Percentiles rank a stretch among this genome's conserved stretches.
These are phyloP conservation scores for Acanthochlamys bracteata DNA, from an alignment of 106 monocot species.

Conservation along the genomic window DNA sequence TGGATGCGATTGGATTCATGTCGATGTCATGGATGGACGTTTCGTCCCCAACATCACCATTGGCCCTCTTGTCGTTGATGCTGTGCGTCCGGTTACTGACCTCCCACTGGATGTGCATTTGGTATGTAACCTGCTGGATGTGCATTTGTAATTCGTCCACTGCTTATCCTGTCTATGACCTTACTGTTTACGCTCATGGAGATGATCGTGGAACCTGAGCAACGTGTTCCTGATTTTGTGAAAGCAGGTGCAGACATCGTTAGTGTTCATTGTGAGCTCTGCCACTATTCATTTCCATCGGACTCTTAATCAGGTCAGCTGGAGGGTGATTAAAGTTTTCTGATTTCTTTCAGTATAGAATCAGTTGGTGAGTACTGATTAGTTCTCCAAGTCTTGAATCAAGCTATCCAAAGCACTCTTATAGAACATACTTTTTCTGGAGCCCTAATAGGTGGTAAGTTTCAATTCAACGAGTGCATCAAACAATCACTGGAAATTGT, in stretches of 20 bases:
- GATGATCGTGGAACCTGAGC: slow-evolving; percentile 99
- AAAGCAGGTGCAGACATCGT: slow-evolving; percentile 98
- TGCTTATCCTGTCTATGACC: too few relatives aligned
- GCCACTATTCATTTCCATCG: slow-evolving; percentile 94
- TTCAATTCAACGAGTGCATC: too few relatives aligned
- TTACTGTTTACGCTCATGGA: slow-evolving; percentile 19
- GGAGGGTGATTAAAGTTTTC: too few relatives aligned
- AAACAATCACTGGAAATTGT: too few relatives aligned
- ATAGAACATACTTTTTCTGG: too few relatives aligned
- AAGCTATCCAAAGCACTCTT: too few relatives aligned
- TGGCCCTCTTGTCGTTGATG: slow-evolving; percentile 89
- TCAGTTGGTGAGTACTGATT: too few relatives aligned
- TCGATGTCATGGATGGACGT: slow-evolving; percentile 98
- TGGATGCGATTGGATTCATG: slow-evolving; percentile 99
- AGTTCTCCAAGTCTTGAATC: too few relatives aligned
- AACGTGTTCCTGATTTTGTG: slow-evolving; percentile 88
- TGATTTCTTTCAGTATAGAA: too few relatives aligned
- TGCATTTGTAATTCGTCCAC: too few relatives aligned
- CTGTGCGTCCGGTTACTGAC: slow-evolving; percentile 87
- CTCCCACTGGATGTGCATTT: slow-evolving; percentile 97
- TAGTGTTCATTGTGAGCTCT: slow-evolving; percentile 91
- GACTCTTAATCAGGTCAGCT: slow-evolving; percentile 68
- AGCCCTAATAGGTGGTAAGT: too few relatives aligned
- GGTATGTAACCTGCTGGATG: slow-evolving; percentile 27
- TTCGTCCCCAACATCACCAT: slow-evolving; percentile 99